phyloP scores from a whole-genome alignment of 768 basidiomycete species.

The Austroboletus eburneus region DNA sequence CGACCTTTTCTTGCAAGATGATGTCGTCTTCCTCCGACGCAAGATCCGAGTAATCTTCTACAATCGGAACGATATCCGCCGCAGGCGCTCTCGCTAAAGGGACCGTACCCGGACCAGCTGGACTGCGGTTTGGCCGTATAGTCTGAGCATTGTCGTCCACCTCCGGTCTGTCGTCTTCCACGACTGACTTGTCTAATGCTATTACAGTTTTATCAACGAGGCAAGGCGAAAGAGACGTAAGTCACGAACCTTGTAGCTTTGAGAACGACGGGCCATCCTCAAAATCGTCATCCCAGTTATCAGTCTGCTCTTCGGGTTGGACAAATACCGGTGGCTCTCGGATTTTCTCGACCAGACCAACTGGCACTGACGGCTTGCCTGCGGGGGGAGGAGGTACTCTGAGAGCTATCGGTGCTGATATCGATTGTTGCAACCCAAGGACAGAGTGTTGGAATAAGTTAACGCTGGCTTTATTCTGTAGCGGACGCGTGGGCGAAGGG shows the following conservation, averaged over 20 bases:
- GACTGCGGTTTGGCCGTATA: slow-evolving; percentile 73
- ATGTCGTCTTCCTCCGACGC: slow-evolving; percentile 74
- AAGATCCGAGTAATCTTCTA: slow-evolving; percentile 92
- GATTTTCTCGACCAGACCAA: slow-evolving; percentile 36
- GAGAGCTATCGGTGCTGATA: slow-evolving; percentile 29
- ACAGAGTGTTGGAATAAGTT: slow-evolving; percentile 30
- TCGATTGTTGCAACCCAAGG: slow-evolving; percentile 33
- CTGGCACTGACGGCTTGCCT: slow-evolving; percentile 21
- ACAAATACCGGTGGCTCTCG: slow-evolving; percentile 59
- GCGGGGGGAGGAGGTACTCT: slow-evolving; percentile 15
- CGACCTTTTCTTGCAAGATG: slow-evolving; percentile 70
- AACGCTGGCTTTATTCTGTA: slow-evolving; percentile 25
- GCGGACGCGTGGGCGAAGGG: slow-evolving; percentile 38
- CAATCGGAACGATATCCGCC: slow-evolving; percentile 58
- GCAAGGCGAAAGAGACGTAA: background rate
- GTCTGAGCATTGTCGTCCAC: slow-evolving; percentile 77
- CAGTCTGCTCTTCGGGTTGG: slow-evolving; percentile 80
- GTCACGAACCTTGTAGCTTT: slow-evolving; percentile 60
- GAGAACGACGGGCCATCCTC: slow-evolving; percentile 88
- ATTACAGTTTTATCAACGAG: background rate
- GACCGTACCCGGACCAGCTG: slow-evolving; percentile 46
- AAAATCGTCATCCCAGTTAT: slow-evolving; percentile 99
- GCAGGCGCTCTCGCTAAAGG: slow-evolving; percentile 61
- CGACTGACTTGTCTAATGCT: slow-evolving; percentile 61
- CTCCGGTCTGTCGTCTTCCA: slow-evolving; percentile 52